phyloP scores from a whole-genome alignment of 805 yeast genomes.

The Dipodascopsis uninucleata region DNA sequence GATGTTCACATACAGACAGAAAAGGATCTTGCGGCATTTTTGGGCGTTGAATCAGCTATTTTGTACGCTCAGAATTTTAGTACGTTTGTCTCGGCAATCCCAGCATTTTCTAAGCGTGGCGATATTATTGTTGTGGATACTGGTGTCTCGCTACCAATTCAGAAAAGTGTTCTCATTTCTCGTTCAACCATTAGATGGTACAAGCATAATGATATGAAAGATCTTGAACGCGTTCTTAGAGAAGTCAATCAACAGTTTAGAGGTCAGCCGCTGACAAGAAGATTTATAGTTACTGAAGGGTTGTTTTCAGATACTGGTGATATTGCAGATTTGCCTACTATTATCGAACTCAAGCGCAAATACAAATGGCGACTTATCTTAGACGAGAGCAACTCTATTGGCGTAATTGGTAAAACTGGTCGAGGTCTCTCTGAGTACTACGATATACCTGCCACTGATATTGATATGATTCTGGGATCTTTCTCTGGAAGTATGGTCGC shows the following conservation, averaged over 20 bases:
- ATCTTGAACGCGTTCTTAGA: slow-evolving; percentile 64
- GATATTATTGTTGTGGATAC: slow-evolving; percentile 87
- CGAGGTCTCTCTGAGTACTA: slow-evolving; percentile 79
- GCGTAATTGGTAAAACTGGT: slow-evolving; percentile 80
- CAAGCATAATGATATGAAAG: slow-evolving; percentile 84
- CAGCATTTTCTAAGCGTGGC: slow-evolving; percentile 93
- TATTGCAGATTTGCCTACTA: slow-evolving; percentile 53
- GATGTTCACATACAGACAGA: slow-evolving; percentile 72
- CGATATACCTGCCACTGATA: slow-evolving; percentile 59
- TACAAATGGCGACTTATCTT: slow-evolving; percentile 81
- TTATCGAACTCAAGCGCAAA: slow-evolving; percentile 66
- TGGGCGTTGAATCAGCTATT: slow-evolving; percentile 74
- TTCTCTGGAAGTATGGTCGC: slow-evolving; percentile 77
- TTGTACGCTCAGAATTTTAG: slow-evolving; percentile 90
- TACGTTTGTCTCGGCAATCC: slow-evolving; percentile 81
- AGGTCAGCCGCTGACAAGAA: slow-evolving; percentile 77
- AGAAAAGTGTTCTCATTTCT: slow-evolving; percentile 82
- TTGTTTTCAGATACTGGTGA: slow-evolving; percentile 80
- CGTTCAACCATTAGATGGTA: slow-evolving; percentile 71
- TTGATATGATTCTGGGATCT: slow-evolving; percentile 85
- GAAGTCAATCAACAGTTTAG: slow-evolving; percentile 37
- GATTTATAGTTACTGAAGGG: slow-evolving; percentile 90
- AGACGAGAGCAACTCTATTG: slow-evolving; percentile 85
- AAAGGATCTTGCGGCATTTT: slow-evolving; percentile 65
- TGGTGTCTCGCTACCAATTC: slow-evolving; percentile 68